Percentiles rank a stretch among this genome's conserved stretches.
Conservation (phyloP, 345 rosid genomes). For the Citrus trifoliata region DNA sequence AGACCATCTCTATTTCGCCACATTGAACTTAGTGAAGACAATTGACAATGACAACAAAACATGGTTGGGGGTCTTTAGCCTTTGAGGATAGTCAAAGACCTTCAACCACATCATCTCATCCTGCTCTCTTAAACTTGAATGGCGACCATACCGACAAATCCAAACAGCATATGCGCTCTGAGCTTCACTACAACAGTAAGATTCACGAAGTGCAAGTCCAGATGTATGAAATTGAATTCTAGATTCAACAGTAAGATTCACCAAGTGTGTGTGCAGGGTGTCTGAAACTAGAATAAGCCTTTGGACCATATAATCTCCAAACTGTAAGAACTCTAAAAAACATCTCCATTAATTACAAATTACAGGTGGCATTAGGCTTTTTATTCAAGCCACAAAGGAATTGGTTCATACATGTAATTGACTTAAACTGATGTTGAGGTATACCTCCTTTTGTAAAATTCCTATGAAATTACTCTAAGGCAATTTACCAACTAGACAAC, state of each 20-base stretch:
- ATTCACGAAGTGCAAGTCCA: not conserved
- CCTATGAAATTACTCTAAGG: not conserved
- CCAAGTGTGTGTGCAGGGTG: not conserved
- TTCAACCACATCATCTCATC: not conserved
- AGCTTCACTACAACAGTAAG: not conserved
- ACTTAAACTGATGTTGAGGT: not conserved
- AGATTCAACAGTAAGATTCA: no score
- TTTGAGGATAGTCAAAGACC: not conserved
- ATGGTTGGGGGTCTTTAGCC: not conserved
- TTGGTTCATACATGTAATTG: not conserved
- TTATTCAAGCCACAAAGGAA: not conserved
- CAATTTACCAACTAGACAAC: not conserved
- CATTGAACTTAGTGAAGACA: not conserved
- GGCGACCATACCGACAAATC: not conserved
- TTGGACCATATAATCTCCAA: not conserved
- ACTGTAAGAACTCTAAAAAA: not conserved
- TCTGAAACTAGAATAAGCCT: not conserved
- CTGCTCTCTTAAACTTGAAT: not conserved
- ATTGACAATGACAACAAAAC: not conserved
- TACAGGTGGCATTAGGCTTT: not conserved
- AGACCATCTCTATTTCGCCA: not conserved
- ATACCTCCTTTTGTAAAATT: not conserved
- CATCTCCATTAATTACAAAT: not conserved
- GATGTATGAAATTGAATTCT: not conserved
- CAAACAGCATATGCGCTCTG: not conserved